Evolutionary conservation across 441 rosid genomes (phyloP).

Genomic region (Corymbia calophylla): DNA sequence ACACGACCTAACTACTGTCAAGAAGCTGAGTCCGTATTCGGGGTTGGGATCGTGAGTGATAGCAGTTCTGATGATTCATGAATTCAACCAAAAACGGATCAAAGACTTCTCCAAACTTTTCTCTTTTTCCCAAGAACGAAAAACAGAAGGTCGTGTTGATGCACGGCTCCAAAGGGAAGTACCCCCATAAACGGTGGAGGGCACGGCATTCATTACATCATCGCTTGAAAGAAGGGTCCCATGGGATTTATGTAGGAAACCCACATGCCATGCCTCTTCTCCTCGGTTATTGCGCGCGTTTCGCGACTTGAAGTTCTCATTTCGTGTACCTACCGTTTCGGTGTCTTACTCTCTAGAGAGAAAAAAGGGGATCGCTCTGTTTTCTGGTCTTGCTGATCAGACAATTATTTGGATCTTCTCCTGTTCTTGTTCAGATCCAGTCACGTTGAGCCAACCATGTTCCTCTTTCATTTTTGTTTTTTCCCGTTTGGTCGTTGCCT

Average conservation of each 20-base stretch:
- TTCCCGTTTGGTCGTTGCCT: not conserved
- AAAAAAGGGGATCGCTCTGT: not conserved
- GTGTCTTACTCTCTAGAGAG: slow-evolving; percentile 2
- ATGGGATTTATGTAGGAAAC: not conserved
- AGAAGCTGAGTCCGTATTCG: not conserved
- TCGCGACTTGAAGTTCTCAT: not conserved
- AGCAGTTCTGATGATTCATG: not conserved
- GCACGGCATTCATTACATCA: not conserved
- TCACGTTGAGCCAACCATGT: not conserved
- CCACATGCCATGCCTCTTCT: not conserved
- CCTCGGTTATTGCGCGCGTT: not conserved
- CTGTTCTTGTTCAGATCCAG: not conserved
- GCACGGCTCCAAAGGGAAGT: not conserved
- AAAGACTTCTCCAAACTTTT: not conserved
- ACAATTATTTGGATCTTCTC: not conserved
- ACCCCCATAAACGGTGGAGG: not conserved
- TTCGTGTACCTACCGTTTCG: slow-evolving; percentile 7
- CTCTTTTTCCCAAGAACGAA: not conserved
- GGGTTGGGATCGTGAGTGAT: not conserved
- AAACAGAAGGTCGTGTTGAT: not conserved
- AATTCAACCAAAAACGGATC: not conserved
- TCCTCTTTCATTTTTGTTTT: not conserved
- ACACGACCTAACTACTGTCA: not conserved
- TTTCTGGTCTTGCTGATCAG: not conserved
- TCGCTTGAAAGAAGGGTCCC: not conserved